A percentile compares a stretch with the other conserved stretches of the same genome.
phyloP scores from a whole-genome alignment of 169 alveolate genomes.

The Eimeria zaria region DNA sequence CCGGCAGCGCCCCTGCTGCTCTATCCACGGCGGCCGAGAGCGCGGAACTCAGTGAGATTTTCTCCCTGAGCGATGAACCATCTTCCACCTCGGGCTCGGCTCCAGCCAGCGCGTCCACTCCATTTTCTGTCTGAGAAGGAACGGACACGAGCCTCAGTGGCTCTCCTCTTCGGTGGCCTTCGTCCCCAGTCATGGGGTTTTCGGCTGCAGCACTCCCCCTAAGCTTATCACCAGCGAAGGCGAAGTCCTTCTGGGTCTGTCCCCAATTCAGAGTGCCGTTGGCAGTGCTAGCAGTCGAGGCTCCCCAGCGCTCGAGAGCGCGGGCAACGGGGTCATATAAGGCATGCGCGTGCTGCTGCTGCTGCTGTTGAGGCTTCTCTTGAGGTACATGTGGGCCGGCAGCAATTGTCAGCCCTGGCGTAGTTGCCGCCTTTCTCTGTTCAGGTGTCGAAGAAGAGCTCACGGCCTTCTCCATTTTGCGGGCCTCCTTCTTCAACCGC shows the following conservation, averaged over 20 bases:
- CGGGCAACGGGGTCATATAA: conserved; percentile 42
- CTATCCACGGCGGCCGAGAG: conserved; percentile 46
- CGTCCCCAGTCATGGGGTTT: conserved; percentile 9
- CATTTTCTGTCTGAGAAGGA: background rate
- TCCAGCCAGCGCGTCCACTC: conserved; percentile 1
- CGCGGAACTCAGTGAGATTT: background rate
- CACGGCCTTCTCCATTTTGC: background rate
- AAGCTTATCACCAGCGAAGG: background rate
- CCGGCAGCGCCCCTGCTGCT: conserved; percentile 57
- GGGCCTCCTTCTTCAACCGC: conserved; percentile 57
- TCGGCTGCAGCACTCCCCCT: background rate
- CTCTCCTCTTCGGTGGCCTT: background rate
- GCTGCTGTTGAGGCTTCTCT: background rate
- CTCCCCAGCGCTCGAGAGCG: conserved; percentile 68
- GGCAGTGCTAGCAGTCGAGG: background rate
- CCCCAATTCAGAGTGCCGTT: background rate
- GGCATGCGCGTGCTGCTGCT: background rate
- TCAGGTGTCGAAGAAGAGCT: background rate
- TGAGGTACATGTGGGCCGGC: background rate
- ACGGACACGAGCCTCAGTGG: background rate
- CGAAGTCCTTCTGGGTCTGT: background rate
- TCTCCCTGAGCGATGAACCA: background rate
- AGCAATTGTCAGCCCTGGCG: background rate
- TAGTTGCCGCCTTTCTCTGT: background rate
- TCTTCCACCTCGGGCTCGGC: background rate